Evolutionary conservation across 768 basidiomycete genomes (phyloP).

Genomic region (Hypholoma sublateritium): DNA sequence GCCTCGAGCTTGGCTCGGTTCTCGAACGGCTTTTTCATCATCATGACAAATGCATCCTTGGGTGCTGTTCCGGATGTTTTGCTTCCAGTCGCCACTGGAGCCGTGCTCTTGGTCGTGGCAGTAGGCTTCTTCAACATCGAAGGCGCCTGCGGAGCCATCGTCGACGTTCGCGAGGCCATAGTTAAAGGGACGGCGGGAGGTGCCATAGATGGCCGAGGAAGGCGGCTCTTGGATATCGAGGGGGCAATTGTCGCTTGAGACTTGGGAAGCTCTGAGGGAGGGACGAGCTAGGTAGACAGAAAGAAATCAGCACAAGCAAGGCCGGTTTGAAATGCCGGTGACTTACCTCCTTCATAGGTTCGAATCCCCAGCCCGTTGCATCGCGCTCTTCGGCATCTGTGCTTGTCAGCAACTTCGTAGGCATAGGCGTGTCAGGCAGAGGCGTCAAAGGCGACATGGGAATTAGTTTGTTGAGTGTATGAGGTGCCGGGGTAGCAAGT

Average conservation of each 20-base stretch:
- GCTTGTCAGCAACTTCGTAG: constrained; percentile 12
- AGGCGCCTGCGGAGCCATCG: constrained; percentile 17
- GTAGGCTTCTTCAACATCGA: constrained; percentile 5
- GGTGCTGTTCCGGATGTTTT: not conserved
- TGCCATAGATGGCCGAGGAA: constrained; percentile 32
- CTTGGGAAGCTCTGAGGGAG: constrained; percentile 10
- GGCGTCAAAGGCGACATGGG: constrained; percentile 47
- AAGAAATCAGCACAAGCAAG: not conserved
- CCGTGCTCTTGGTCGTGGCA: not conserved
- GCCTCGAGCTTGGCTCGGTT: constrained; percentile 13
- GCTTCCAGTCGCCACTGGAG: not conserved
- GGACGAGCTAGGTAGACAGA: not conserved
- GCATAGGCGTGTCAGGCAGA: constrained; percentile 45
- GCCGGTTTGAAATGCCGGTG: not conserved
- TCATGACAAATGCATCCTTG: constrained; percentile 29
- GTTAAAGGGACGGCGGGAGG: constrained; percentile 9
- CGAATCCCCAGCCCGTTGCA: constrained; percentile 21
- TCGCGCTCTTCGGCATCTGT: constrained; percentile 18
- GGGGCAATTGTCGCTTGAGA: constrained; percentile 10
- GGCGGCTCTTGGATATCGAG: constrained; percentile 27
- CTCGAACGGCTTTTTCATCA: constrained; percentile 30
- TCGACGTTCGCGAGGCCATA: not conserved
- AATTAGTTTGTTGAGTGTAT: constrained; percentile 18
- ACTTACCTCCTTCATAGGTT: constrained; percentile 23
- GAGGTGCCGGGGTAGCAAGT: constrained; percentile 19